These are phyloP conservation scores for Cetraspora pellucida DNA, from an alignment of 192 early-diverging fungal species.

Conservation along the genomic window DNA sequence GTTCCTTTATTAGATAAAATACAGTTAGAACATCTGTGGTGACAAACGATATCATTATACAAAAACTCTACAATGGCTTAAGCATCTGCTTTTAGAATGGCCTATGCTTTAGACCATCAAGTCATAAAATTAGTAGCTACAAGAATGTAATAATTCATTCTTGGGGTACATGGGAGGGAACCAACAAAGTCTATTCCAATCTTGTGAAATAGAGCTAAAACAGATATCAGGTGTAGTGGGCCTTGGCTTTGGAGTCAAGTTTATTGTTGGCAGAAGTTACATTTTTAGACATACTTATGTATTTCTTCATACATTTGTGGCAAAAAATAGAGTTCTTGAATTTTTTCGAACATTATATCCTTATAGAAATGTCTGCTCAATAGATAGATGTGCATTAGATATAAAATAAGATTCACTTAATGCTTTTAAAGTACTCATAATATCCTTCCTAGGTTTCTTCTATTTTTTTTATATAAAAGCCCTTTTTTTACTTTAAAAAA, in stretches of 20 bases:
- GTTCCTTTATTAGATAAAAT: not conserved
- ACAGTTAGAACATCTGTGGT: not conserved
- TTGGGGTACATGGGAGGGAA: not conserved
- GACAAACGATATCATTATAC: not conserved
- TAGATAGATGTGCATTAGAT: no score
- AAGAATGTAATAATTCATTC: not conserved
- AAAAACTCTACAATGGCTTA: not conserved
- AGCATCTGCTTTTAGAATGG: not conserved
- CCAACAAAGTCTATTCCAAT: not conserved
- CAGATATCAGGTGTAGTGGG: no score
- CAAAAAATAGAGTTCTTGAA: no score
- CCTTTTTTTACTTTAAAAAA: no score
- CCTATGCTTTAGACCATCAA: not conserved
- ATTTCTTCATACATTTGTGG: no score
- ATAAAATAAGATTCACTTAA: no score
- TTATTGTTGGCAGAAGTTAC: slow-evolving; percentile 14
- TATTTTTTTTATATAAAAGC: no score
- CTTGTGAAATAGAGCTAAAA: not conserved
- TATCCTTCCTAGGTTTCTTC: no score
- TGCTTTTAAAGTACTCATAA: no score
- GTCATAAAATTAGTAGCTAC: not conserved
- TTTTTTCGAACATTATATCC: no score
- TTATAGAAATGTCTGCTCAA: no score
- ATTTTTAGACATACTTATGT: not conserved
- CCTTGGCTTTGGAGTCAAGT: no score